A percentile compares a stretch with the other conserved stretches of the same genome.
phyloP scores from a whole-genome alignment of 805 yeast species.

The Cyberlindnera mississippiensis region DNA sequence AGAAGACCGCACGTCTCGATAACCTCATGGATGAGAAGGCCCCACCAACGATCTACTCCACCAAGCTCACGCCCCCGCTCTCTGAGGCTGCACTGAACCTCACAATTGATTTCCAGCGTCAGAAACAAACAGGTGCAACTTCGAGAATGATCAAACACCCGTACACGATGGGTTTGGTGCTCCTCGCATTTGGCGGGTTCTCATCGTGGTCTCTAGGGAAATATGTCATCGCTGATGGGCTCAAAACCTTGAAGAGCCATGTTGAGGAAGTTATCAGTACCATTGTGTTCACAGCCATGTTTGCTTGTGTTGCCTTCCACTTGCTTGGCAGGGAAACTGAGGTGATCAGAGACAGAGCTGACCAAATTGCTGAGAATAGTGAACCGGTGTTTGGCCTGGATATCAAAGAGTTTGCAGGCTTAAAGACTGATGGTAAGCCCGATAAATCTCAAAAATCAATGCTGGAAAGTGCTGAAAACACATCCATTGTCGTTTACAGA shows the following conservation, averaged over 20 bases:
- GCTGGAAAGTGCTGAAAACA: conserved; percentile 40
- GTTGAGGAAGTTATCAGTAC: conserved; percentile 25
- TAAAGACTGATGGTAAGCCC: conserved; percentile 18
- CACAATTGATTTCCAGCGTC: conserved; percentile 51
- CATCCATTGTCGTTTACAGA: conserved; percentile 58
- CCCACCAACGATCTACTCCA: conserved; percentile 48
- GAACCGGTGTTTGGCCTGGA: conserved; percentile 47
- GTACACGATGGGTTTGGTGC: conserved; percentile 30
- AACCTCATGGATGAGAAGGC: conserved; percentile 50
- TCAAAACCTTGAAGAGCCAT: conserved; percentile 14
- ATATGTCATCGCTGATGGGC: conserved; percentile 16
- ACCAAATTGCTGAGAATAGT: conserved; percentile 34
- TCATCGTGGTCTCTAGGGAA: conserved; percentile 17
- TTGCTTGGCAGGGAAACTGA: conserved; percentile 41
- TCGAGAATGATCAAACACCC: conserved; percentile 43
- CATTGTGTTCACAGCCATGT: conserved; percentile 37
- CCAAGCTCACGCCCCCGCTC: conserved; percentile 50
- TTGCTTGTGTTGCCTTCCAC: conserved; percentile 38
- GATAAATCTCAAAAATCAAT: conserved; percentile 25
- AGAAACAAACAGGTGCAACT: conserved; percentile 26
- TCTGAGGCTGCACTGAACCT: conserved; percentile 58
- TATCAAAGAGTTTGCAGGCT: conserved; percentile 40
- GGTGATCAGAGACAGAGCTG: conserved; percentile 41
- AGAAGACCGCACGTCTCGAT: conserved; percentile 48
- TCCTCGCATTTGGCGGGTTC: conserved; percentile 2